Evolutionary conservation across 78 protist species (phyloP), one percentile per base, ranked within the genome.

Genomic region (Goniomonas avonlea): DNA sequence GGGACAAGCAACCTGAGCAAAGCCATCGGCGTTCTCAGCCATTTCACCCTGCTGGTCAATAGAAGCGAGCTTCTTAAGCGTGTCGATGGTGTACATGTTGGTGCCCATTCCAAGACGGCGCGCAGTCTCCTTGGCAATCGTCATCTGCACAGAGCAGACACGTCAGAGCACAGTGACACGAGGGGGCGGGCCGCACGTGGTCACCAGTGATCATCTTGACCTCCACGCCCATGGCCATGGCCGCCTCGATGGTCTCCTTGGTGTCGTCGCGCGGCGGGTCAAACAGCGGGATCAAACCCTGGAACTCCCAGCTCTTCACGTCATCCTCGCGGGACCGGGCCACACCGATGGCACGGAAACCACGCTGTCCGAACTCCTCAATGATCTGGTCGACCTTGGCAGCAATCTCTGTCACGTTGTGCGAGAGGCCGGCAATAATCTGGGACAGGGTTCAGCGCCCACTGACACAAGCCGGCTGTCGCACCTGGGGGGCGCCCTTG

Each of bases 201-300:
- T 94, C 97, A 38, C 97, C 97, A 27, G 97, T 94, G 27, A 94
- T 84, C 97, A 94, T 94, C 89, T 84, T 88, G 27, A 94, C 97
- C 7, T 55, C 47, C 20, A 91, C 84, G 66, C 94, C 94, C 82
- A 84, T 38, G 31, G 81, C 84, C 37, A 70, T 35, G 71, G 87
- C 82, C 50, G 63, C 60, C 50, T 50, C 77, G 79, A 92, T 82
- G 32, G 92, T 86, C 27, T 69, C 82, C 25, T 69, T 80, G 34
- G 93, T 83, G 73, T 92, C 95, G 66, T 68, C 83, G 63, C 95
- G 84, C n/a, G 95, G 95, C 50, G 95, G 95, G 77, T 92, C 95
- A 32, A 82, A 61, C 31, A 92, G 27, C 40, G 96, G 84, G 50
- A 92, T 70, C 53, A 92, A 73, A 68, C 96, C 96, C 7, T 40